Percentiles rank a stretch among this genome's conserved stretches.
phyloP scores from a whole-genome alignment of 352 stramenopile genomes.

The Phytophthora foliorum region DNA sequence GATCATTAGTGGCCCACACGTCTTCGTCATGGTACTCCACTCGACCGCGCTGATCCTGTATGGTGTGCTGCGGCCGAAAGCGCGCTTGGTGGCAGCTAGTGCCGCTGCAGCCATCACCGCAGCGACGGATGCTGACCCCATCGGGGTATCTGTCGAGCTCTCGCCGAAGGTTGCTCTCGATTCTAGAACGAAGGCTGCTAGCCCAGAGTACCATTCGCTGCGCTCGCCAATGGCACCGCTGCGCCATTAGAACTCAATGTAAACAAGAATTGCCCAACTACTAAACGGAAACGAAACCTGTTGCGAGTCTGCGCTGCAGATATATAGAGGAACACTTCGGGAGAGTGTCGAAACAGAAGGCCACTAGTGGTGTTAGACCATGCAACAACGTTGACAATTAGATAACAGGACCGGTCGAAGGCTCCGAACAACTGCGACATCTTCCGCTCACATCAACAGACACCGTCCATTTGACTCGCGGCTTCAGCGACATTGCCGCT shows the following conservation, averaged over 20 bases:
- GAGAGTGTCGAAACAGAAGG: no score
- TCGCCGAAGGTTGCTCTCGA: constrained; percentile 12
- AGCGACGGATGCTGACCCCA: neutral
- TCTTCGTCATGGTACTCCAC: constrained; percentile 43
- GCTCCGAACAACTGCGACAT: no score
- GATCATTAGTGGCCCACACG: constrained; percentile 56
- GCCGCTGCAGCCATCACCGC: neutral
- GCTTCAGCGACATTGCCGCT: no score
- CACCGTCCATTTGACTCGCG: no score
- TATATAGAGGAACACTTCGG: no score
- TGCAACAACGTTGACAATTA: no score
- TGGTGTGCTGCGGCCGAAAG: constrained; percentile 9
- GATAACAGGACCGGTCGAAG: no score
- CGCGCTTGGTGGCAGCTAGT: neutral
- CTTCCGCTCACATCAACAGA: no score
- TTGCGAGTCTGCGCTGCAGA: no score
- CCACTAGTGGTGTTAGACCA: no score
- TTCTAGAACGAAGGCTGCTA: neutral
- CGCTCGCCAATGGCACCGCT: constrained; percentile 15
- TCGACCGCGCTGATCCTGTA: constrained; percentile 22
- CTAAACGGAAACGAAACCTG: no score
- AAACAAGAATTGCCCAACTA: neutral
- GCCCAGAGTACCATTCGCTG: constrained; percentile 11
- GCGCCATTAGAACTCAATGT: constrained; percentile 4
- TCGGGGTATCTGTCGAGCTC: constrained; percentile 11